Evolutionary conservation across 2,329 filamentous ascomycete species (phyloP).

Genomic region (Orbilia ellipsospora): DNA sequence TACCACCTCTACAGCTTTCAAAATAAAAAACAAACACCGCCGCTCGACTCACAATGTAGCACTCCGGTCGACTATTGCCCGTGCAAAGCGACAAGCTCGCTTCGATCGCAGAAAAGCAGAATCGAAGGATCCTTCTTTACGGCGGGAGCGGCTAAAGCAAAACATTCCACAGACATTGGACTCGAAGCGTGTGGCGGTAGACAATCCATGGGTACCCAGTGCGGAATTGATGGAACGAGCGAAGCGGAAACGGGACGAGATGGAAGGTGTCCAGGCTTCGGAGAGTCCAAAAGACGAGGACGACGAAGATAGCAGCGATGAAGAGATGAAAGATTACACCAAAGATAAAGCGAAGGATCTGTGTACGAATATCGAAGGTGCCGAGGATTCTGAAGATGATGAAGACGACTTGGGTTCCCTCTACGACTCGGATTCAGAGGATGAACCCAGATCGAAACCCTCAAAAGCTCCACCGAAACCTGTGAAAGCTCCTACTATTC

Average conservation of each 20-base stretch:
- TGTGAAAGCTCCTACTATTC: conserved; percentile 69
- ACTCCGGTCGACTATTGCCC: conserved; percentile 80
- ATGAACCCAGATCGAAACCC: conserved; percentile 61
- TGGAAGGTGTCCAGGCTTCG: conserved; percentile 20
- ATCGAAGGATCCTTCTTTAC: conserved; percentile 80
- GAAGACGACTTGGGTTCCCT: conserved; percentile 79
- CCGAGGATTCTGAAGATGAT: conserved; percentile 59
- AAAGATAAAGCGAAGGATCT: conserved; percentile 65
- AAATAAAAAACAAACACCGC: conserved; percentile 79
- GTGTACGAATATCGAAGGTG: conserved; percentile 64
- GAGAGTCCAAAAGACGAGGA: conserved; percentile 14
- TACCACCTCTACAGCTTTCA: conserved; percentile 62
- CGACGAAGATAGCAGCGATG: conserved; percentile 60
- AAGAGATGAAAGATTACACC: conserved; percentile 62
- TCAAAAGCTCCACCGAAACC: conserved; percentile 66
- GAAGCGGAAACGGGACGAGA: conserved; percentile 38
- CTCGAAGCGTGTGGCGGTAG: conserved; percentile 74
- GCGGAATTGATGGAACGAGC: conserved; percentile 47
- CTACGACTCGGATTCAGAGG: conserved; percentile 71
- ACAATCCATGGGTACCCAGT: conserved; percentile 44
- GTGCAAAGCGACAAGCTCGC: conserved; percentile 78
- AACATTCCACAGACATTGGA: conserved; percentile 87
- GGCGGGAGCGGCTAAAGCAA: conserved; percentile 76
- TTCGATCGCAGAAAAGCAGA: conserved; percentile 86
- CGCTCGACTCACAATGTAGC: conserved; percentile 81